Conservation (phyloP, 2,329 filamentous ascomycete species). For the Botrytis cinerea region DNA sequence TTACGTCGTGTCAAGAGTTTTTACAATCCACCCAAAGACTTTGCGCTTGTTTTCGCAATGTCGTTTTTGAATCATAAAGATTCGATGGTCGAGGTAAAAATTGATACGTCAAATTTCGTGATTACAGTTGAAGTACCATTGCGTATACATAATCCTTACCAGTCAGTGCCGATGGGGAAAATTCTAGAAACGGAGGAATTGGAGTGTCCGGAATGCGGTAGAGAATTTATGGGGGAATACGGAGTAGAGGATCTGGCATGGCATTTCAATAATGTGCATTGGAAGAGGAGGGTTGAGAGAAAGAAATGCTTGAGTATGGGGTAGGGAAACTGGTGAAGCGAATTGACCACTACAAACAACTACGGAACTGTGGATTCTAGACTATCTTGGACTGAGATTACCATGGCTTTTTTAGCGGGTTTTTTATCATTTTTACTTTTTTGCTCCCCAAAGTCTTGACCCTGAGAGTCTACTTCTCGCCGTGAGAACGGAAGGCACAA, state of each 20-base stretch:
- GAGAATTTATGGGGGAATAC: constrained; percentile 11
- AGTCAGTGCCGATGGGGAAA: not conserved
- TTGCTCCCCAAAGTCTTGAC: not conserved
- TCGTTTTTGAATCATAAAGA: not conserved
- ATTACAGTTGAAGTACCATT: constrained; percentile 20
- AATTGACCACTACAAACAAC: not conserved
- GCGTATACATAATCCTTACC: not conserved
- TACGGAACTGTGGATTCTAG: not conserved
- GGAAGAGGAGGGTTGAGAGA: constrained; percentile 18
- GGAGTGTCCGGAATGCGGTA: constrained; percentile 23
- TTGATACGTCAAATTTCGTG: constrained; percentile 11
- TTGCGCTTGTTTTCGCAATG: constrained; percentile 6
- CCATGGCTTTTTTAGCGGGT: not conserved
- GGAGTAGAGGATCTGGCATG: constrained; percentile 7
- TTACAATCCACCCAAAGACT: constrained; percentile 6
- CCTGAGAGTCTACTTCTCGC: not conserved
- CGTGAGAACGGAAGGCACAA: not conserved
- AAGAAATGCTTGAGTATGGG: constrained; percentile 14
- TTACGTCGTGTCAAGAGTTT: constrained; percentile 23
- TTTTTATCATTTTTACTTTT: not conserved
- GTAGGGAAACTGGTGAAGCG: not conserved
- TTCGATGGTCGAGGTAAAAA: constrained; percentile 13
- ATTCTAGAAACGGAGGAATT: constrained; percentile 9
- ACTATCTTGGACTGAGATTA: not conserved
- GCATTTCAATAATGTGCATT: constrained; percentile 24